Conservation (phyloP, 441 rosid genomes). For the Hypseocharis bilobata region DNA sequence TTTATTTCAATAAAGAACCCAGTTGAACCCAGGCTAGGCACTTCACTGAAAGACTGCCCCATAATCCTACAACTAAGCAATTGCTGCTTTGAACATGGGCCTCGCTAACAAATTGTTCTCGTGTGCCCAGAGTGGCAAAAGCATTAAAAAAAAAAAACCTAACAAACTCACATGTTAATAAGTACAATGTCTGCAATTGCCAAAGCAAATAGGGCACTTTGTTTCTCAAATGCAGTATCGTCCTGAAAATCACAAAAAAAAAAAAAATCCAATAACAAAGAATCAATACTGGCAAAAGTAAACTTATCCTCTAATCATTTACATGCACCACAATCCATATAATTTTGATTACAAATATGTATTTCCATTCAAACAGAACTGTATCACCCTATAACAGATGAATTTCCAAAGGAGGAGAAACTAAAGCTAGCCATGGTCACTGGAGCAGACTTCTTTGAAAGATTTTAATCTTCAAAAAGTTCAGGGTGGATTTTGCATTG, state of each 20-base stretch:
- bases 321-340: not conserved
- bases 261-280: not conserved
- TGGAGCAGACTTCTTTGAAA: not conserved
- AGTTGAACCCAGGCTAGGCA: not conserved
- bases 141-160: not conserved
- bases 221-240: conserved; percentile 90
- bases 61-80: not conserved
- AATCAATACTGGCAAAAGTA: not conserved
- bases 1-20: not conserved
- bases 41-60: not conserved
- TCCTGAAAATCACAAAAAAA: conserved; percentile 42
- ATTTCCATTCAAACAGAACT: not conserved
- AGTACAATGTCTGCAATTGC: conserved; percentile 82
- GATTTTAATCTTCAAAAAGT: not conserved
- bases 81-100: not conserved
- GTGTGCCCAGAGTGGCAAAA: not conserved
- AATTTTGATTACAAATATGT: not conserved
- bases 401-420: not conserved
- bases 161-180: conserved; percentile 70
- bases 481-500: not conserved
- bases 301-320: not conserved
- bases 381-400: not conserved
- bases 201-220: conserved; percentile 75
- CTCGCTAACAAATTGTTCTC: not conserved
- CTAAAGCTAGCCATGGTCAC: not conserved